A percentile compares a stretch with the other conserved stretches of the same genome.
phyloP scores from a whole-genome alignment of 176 grass and related monocot species.

The Oryza meyeriana region DNA sequence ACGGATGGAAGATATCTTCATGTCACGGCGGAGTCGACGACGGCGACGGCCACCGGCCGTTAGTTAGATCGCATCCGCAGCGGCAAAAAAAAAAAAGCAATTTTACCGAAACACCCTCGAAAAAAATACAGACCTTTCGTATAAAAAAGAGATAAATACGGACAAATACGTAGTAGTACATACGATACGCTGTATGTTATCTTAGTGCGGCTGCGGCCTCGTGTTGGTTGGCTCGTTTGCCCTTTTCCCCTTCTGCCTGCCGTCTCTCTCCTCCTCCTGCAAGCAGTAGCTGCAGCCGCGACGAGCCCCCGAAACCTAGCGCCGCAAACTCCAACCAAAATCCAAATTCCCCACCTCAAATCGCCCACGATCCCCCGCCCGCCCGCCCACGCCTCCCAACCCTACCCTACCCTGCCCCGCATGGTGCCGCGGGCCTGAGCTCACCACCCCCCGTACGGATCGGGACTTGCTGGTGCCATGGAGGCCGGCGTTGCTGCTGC shows the following conservation, averaged over 20 bases:
- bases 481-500: conserved; percentile 14
- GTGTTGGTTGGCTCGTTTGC: background rate
- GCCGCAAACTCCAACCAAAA: background rate
- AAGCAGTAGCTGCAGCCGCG: background rate
- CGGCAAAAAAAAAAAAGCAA: no score
- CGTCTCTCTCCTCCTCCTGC: background rate
- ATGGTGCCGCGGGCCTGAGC: background rate
- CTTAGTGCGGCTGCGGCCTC: no score
- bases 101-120: no score
- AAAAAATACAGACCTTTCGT: no score
- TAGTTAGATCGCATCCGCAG: no score
- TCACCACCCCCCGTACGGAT: conserved; percentile 6
- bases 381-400: background rate
- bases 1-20: no score
- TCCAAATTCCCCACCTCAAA: background rate
- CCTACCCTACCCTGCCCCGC: background rate
- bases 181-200: no score
- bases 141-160: no score
- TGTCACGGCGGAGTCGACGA: no score
- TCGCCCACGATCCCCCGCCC: background rate
- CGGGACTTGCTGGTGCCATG: background rate
- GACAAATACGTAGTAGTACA: no score
- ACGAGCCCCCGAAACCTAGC: background rate
- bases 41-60: no score
- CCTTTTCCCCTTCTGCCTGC: no score